Conservation (phyloP, 1,284 basidiomycete species). For the Wallemia hederae region DNA sequence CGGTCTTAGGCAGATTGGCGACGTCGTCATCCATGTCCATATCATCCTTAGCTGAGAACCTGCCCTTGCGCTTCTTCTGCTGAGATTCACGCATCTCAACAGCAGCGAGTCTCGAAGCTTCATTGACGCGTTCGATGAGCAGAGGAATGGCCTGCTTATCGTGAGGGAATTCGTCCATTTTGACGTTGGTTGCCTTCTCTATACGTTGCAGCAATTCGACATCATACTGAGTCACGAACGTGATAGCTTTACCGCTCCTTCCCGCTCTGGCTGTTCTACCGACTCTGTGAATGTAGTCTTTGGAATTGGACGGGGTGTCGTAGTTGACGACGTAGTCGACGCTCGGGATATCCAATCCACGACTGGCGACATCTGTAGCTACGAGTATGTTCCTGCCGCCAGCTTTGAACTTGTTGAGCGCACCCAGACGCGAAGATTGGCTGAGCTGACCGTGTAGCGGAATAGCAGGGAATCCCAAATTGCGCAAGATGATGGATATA, state of each 20-base stretch:
- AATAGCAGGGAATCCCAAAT: slow-evolving; percentile 77
- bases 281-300: slow-evolving; percentile 98
- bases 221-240: slow-evolving; percentile 92
- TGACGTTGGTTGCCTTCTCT: slow-evolving; percentile 67
- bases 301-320: slow-evolving; percentile 90
- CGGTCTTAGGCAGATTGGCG: background rate
- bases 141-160: slow-evolving; percentile 74
- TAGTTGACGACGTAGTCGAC: slow-evolving; percentile 97
- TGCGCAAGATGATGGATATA: slow-evolving; percentile 61
- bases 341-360: slow-evolving; percentile 86
- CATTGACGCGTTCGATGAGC: slow-evolving; percentile 61
- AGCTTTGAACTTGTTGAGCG: slow-evolving; percentile 86
- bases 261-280: slow-evolving; percentile 92
- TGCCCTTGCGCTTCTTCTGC: background rate
- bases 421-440: slow-evolving; percentile 75
- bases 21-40: background rate
- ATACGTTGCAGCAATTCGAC: slow-evolving; percentile 89
- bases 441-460: slow-evolving; percentile 85
- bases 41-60: background rate
- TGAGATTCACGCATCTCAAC: slow-evolving; percentile 25
- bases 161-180: slow-evolving; percentile 68
- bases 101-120: slow-evolving; percentile 56
- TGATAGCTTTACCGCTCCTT: slow-evolving; percentile 77
- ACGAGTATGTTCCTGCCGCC: slow-evolving; percentile 75
- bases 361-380: slow-evolving; percentile 90